Evolutionary conservation across 768 basidiomycete species (phyloP), one percentile per base, ranked within the genome.

Genomic region (Mycena amicta): DNA sequence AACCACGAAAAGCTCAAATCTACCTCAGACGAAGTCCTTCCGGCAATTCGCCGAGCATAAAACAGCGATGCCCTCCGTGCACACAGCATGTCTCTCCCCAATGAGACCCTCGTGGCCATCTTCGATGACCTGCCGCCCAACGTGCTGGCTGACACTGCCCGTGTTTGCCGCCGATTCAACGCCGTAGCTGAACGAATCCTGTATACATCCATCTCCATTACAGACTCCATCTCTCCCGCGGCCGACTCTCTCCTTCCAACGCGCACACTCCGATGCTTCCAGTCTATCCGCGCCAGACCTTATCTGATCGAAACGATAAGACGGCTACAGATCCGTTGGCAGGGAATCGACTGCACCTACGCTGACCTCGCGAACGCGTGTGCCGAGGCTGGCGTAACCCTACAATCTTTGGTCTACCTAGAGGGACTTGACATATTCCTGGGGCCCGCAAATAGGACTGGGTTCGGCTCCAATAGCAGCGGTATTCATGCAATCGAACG

Each of bases 151-250:
- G 61, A 68, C 52, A 63, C 81, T 56, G 64, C 82, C 25, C 70
- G 75, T 56, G 79, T 82, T 53, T 85, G 80, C n/a, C 75, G 67
- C 46, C 71, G 71, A 12, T 79, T 78, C 67, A 77, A 75, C 67
- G 80, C 75, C 30, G 79, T 86, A 33, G 84, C 84, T 2, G 86
- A 87, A 68, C 81, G 82, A 55, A 66, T 83, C 22, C 80, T 88
- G 31, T 87, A 88, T 67, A 70, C 84, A 12, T 76, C 77, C 52
- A 74, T 86, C 59, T 62, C 63, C 59, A 76, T 88, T 60, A 71
- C 68, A 53, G 86, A 88, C 63, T 56, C 66, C 26, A 68, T 87
- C 51, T 75, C 78, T 4, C n/a, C n/a, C n/a, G n/a, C n/a, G n/a
- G 70, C 72, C 47, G 63, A 75, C 13, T 74, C 77, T 4, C 76